A percentile compares a stretch with the other conserved stretches of the same genome.
phyloP scores from a whole-genome alignment of 345 rosid genomes.

The Eucalyptus tenuipes region DNA sequence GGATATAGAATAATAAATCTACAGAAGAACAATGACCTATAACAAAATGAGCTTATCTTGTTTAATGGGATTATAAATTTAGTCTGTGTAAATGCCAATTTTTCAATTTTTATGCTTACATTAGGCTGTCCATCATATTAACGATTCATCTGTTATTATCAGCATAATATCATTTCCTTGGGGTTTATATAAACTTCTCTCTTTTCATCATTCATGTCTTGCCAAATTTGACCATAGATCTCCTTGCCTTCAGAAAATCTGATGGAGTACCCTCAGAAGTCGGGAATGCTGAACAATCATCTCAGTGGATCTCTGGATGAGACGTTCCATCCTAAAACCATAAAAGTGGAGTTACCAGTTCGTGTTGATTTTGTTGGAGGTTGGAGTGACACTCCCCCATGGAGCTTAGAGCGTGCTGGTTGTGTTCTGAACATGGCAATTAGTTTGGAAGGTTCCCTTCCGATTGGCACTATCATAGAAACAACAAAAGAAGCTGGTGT shows the following conservation, averaged over 20 bases:
- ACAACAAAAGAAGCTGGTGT: constrained; percentile 50
- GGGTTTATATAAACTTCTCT: not conserved
- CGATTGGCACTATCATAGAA: constrained; percentile 74
- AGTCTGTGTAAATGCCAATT: not conserved
- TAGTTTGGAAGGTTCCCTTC: constrained; percentile 71
- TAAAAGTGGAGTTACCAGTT: constrained; percentile 79
- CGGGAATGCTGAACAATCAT: constrained; percentile 5
- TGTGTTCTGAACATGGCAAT: constrained; percentile 90
- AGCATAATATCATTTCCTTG: not conserved
- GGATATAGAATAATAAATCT: not conserved
- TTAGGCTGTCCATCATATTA: not conserved
- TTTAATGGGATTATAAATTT: not conserved
- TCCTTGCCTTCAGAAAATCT: constrained; percentile 40
- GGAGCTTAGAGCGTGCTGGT: constrained; percentile 98
- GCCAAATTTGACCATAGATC: not conserved
- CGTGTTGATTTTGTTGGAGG: constrained; percentile 96
- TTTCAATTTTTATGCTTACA: not conserved
- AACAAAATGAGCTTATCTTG: not conserved
- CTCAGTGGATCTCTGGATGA: constrained; percentile 7
- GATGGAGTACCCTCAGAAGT: constrained; percentile 24
- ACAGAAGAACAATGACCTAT: not conserved
- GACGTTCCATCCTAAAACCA: constrained; percentile 28
- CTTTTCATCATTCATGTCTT: not conserved
- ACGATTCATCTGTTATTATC: not conserved
- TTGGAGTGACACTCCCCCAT: constrained; percentile 99